Base-by-base conservation (phyloP, 2,329 filamentous ascomycete species). In the Lasiodiplodia theobromae region DNA sequence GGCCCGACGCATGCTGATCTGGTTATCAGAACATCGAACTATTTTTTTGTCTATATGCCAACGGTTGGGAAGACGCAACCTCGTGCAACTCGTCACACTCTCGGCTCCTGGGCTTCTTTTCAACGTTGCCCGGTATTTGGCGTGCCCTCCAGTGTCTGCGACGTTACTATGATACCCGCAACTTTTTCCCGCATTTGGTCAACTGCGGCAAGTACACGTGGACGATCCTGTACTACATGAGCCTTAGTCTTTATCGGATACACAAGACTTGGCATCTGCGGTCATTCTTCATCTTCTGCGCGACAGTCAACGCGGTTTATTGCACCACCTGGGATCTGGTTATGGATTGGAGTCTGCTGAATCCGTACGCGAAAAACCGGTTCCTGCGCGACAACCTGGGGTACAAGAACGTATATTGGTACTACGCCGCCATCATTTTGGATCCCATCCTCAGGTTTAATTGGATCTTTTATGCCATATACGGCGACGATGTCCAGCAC, bases 321-420 rank as follows among this genome's bases (percentile, higher is more conserved):
- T 90, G 87, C 73, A 93, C 89, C 90, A 86, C 97, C 52, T 99
- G 96, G 96, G 96, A 99, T 77, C 82, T 99, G 1, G 89, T 93
- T 71, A 97, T 98, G 92, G 96, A 99, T 79, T 98, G 96, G 86
- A 96, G 92, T 76, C 85, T 97, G n/a, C 86, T 95, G 3, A 94
- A 97, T 73, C 86, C 91, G 0, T 88, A 90, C 67, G 88, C 92
- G 0, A 86, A 87, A 12, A 84, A 92, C 72, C 86, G 83, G 0
- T 80, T 82, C 69, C 74, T 97, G 12, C 91, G 96, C 7, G 88
- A 95, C 69, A 90, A 92, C 10, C 86, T 96, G 0, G 94, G 91
- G 0, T 91, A 96, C 74, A 95, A 95, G 76, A 85, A 85, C 14
- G 85, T 87, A 3, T 96, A 92, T 91, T 84, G 90, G 52, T 99